A percentile compares a stretch with the other conserved stretches of the same genome.
Evolutionary conservation across 495 filamentous ascomycete genomes (phyloP).

Genomic region (Daldinia caldariorum): DNA sequence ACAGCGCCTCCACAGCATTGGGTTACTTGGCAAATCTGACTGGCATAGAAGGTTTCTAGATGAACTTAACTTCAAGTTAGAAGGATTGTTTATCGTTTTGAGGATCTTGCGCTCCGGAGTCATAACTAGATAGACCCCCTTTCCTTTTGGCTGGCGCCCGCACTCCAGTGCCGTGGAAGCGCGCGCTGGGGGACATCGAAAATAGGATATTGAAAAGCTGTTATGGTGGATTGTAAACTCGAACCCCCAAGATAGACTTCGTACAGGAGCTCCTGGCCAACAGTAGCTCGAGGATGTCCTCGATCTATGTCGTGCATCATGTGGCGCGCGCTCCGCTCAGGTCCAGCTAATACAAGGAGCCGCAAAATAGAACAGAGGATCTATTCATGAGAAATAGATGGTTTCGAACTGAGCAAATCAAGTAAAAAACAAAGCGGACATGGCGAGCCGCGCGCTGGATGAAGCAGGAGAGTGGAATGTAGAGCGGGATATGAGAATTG

Average conservation of each 20-base stretch:
- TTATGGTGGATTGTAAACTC: conserved; percentile 29
- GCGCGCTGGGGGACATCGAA: conserved; percentile 36
- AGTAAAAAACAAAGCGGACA: conserved; percentile 30
- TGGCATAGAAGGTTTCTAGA: conserved; percentile 44
- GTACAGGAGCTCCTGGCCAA: conserved; percentile 29
- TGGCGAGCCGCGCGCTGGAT: conserved; percentile 45
- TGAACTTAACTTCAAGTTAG: conserved; percentile 22
- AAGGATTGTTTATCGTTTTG: conserved; percentile 16
- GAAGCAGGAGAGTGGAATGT: conserved; percentile 32
- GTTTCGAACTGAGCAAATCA: conserved; percentile 30
- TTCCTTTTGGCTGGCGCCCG: conserved; percentile 25
- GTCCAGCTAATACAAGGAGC: conserved; percentile 32
- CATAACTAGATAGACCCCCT: conserved; percentile 11
- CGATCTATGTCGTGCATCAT: conserved; percentile 40
- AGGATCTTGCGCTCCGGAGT: conserved; percentile 12
- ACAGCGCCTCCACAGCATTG: conserved; percentile 36
- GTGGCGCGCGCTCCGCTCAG: conserved; percentile 41
- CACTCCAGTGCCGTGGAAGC: conserved; percentile 29
- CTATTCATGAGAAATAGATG: conserved; percentile 34
- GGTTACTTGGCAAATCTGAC: conserved; percentile 37
- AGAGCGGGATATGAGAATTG: neutral
- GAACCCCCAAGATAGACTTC: conserved; percentile 34
- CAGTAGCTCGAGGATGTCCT: conserved; percentile 27
- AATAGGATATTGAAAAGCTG: conserved; percentile 11
- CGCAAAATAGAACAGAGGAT: conserved; percentile 23